Percentiles rank a stretch among this genome's conserved stretches.
These are phyloP conservation scores for Biscogniauxia marginata DNA, from an alignment of 2,329 filamentous ascomycete species.

Conservation along the genomic window DNA sequence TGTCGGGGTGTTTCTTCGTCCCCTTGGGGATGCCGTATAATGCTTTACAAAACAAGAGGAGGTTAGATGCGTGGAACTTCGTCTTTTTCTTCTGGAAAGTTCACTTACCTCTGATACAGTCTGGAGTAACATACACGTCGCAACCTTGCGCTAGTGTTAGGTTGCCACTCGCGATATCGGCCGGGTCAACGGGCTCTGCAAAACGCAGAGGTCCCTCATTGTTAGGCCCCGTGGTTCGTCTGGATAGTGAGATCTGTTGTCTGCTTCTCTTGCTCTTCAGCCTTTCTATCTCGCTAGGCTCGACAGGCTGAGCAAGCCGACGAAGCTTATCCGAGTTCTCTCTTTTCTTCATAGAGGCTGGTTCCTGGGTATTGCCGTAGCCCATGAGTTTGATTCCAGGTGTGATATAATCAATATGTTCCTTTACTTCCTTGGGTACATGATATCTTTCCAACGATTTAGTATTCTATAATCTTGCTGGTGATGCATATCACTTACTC, in stretches of 20 bases:
- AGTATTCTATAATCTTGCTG: neutral
- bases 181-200: conserved; percentile 20
- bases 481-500: conserved; percentile 20
- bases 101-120: conserved; percentile 27
- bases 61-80: neutral
- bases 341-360: conserved; percentile 18
- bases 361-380: conserved; percentile 17
- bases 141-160: conserved; percentile 22
- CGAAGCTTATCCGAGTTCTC: neutral
- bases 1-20: conserved; percentile 31
- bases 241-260: neutral
- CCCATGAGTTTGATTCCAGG: conserved; percentile 51
- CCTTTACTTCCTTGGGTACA: conserved; percentile 44
- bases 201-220: conserved; percentile 21
- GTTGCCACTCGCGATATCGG: conserved; percentile 21
- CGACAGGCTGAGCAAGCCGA: conserved; percentile 5
- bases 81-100: neutral
- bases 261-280: conserved; percentile 18
- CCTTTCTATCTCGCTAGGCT: conserved; percentile 5
- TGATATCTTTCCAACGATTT: conserved; percentile 38
- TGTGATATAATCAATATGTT: conserved; percentile 56
- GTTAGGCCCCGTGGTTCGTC: conserved; percentile 12
- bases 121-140: conserved; percentile 27
- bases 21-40: conserved; percentile 38
- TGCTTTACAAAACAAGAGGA: conserved; percentile 6